These are phyloP conservation scores for Blastobotrys proliferans DNA, from an alignment of 1,139 yeast genomes.

Conservation along the genomic window DNA sequence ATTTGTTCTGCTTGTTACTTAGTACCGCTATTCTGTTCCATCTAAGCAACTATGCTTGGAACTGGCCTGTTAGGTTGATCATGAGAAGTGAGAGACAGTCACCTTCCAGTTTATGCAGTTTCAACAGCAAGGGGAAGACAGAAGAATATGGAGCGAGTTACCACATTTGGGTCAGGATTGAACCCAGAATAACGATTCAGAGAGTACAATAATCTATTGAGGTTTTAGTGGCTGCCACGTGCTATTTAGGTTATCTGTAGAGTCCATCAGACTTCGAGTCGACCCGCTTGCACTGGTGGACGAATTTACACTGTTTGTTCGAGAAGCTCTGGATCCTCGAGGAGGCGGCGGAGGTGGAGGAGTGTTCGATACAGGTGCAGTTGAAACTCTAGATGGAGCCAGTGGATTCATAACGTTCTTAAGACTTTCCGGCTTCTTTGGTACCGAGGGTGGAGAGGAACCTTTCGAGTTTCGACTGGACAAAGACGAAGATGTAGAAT, in stretches of 20 bases:
- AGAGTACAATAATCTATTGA: neutral
- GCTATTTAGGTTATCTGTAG: neutral
- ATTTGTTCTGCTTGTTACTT: too few relatives aligned
- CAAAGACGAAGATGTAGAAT: neutral
- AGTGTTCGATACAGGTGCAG: neutral
- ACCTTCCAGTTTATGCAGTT: too few relatives aligned
- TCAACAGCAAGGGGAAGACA: too few relatives aligned
- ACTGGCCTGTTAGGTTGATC: too few relatives aligned
- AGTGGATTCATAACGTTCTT: slow-evolving; percentile 1
- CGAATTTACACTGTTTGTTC: neutral
- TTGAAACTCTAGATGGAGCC: slow-evolving; percentile 2
- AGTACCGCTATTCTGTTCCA: too few relatives aligned
- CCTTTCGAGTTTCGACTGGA: slow-evolving; percentile 13
- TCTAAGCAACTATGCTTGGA: too few relatives aligned
- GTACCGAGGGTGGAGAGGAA: slow-evolving; percentile 20
- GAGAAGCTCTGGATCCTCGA: slow-evolving; percentile 8
- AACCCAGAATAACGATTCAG: too few relatives aligned
- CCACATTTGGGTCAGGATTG: too few relatives aligned
- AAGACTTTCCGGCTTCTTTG: slow-evolving; percentile 22
- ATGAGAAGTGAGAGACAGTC: too few relatives aligned
- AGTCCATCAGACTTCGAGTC: neutral
- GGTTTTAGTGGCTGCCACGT: slow-evolving; percentile 25
- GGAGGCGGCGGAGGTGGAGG: slow-evolving; percentile 20
- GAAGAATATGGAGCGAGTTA: too few relatives aligned
- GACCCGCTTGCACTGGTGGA: neutral